Base-by-base conservation (phyloP, 441 rosid species). In the Gossypium schwendimanii region DNA sequence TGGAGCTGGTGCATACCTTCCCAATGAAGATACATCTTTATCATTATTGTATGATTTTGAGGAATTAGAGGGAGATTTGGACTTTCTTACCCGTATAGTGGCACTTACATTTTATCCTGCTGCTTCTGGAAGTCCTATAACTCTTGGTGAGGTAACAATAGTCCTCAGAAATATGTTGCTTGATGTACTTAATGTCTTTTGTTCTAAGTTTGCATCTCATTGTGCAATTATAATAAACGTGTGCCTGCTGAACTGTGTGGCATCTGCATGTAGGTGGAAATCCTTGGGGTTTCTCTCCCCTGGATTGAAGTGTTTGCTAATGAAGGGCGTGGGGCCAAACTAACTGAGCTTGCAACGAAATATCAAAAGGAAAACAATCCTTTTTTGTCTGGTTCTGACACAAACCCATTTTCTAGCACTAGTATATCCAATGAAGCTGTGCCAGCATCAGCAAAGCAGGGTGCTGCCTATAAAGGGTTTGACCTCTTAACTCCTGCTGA, bases 221-320 rank as follows among this genome's bases (percentile, higher is more conserved):
- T 73, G 41, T 47, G 11, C 9, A 39, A 36, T 15, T 73, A 64
- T 20, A 18, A 54, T 54, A 9, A 18, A 53, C 57, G 10, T 50
- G 45, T 8, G 2, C 55, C 17, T 68, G n/a, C 15, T 68, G 45
- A n/a, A 68, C 26, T 50, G 59, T 28, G 55, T 65, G 11, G n/a
- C 21, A 49, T 49, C 24, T 65, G 36, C 69, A 14, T 47, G 21
- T 45, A 95, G 99, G 82, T 95, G 70, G 99, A 93, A 84, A 78
- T 95, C 82, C 96, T 95, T 26, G 99, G 98, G 71, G 86, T 89
- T 81, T 87, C 97, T 83, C 96, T 95, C 77, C 97, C 98, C 47
- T 95, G 99, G 99, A 79, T 73, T 58, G 87, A 85, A 59, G 76
- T 85, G 60, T 89, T 89, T 66, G 75, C 80, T 65, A 72, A 86